phyloP scores from a whole-genome alignment of 345 rosid species.

The Brassica rapa region DNA sequence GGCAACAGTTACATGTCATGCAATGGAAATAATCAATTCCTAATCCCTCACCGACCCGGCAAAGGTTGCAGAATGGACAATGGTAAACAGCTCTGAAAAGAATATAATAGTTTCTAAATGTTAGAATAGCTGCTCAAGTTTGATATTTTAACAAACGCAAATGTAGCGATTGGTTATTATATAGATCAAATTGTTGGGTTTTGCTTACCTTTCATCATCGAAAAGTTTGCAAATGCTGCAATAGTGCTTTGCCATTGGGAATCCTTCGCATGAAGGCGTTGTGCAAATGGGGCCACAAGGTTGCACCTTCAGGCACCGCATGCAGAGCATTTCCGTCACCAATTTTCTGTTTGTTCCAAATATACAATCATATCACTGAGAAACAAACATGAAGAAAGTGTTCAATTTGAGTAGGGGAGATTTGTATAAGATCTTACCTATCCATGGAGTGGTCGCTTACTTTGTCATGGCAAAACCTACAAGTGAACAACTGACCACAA shows the following conservation, averaged over 20 bases:
- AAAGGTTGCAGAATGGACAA: slow-evolving; percentile 91
- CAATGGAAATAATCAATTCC: slow-evolving; percentile 90
- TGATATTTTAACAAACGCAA: not conserved
- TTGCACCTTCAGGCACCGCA: slow-evolving; percentile 77
- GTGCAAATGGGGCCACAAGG: slow-evolving; percentile 73
- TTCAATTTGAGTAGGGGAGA: not conserved
- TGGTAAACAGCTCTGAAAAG: slow-evolving; percentile 74
- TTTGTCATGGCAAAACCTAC: slow-evolving; percentile 90
- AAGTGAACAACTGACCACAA: slow-evolving; percentile 71
- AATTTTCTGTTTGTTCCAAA: slow-evolving; percentile 54
- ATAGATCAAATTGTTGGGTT: slow-evolving; percentile 7
- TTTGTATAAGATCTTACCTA: slow-evolving; percentile 47
- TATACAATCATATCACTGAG: slow-evolving; percentile 5
- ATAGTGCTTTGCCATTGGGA: slow-evolving; percentile 81
- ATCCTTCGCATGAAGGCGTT: slow-evolving; percentile 64
- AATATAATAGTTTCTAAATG: slow-evolving; percentile 16
- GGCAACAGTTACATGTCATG: slow-evolving; percentile 95
- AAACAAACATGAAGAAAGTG: not conserved
- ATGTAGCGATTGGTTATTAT: not conserved
- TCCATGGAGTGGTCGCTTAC: slow-evolving; percentile 92
- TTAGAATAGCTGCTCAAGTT: slow-evolving; percentile 19
- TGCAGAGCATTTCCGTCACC: slow-evolving; percentile 88
- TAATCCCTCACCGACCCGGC: slow-evolving; percentile 88
- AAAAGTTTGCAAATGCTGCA: slow-evolving; percentile 92
- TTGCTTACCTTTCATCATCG: slow-evolving; percentile 79